phyloP scores from a whole-genome alignment of 148 eudicot genomes.

The Cornus controversa region DNA sequence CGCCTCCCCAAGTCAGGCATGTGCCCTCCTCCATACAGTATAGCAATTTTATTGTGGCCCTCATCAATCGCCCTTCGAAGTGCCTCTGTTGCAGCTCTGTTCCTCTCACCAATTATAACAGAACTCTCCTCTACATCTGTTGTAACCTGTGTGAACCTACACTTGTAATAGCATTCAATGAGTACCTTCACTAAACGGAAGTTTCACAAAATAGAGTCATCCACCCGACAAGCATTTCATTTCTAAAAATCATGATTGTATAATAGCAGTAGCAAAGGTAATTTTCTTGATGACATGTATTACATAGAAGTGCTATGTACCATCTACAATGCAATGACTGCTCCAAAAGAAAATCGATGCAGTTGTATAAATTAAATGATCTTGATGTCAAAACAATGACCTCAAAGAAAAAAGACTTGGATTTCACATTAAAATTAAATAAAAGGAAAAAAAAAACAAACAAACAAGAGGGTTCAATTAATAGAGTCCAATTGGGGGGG shows the following conservation, averaged over 20 bases:
- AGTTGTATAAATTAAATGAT: not conserved
- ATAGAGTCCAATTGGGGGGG: not conserved
- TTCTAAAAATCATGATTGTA: not conserved
- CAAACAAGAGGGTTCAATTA: not conserved
- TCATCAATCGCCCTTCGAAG: slow-evolving; percentile 63
- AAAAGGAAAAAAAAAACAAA: not conserved
- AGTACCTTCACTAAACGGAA: not conserved
- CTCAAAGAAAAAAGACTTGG: not conserved
- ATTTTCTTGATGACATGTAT: not conserved
- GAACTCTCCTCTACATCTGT: slow-evolving; percentile 83
- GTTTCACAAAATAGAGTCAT: not conserved
- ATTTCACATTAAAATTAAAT: not conserved
- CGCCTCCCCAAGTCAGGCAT: slow-evolving; percentile 97
- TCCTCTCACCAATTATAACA: slow-evolving; percentile 93
- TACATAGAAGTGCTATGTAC: not conserved
- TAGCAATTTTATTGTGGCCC: slow-evolving; percentile 85
- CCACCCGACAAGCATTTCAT: not conserved
- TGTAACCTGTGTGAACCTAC: slow-evolving; percentile 73
- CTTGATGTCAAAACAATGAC: not conserved
- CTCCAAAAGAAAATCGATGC: not conserved
- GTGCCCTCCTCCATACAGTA: slow-evolving; percentile 95
- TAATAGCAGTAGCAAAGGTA: not conserved
- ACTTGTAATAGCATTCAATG: slow-evolving; percentile 7
- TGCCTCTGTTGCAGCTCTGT: slow-evolving; percentile 76
- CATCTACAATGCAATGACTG: not conserved